These are phyloP conservation scores for Penicillium cosmopolitanum DNA, from an alignment of 495 filamentous ascomycete species.

Conservation along the genomic window DNA sequence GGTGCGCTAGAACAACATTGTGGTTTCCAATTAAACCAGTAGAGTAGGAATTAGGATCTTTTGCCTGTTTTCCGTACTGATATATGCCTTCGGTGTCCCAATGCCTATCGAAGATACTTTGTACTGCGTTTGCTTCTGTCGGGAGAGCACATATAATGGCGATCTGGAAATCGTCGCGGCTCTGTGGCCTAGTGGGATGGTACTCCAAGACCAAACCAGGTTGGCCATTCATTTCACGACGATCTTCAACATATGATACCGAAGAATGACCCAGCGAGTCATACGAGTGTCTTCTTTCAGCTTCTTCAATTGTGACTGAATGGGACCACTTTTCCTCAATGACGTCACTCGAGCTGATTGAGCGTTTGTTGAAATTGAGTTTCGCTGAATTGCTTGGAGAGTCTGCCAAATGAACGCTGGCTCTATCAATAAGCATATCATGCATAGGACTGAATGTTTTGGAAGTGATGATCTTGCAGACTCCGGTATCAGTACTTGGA, in stretches of 20 bases:
- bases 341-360: not conserved
- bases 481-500: not conserved
- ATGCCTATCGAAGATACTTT: not conserved
- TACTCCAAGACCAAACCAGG: not conserved
- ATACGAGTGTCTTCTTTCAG: not conserved
- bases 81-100: not conserved
- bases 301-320: not conserved
- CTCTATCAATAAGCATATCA: not conserved
- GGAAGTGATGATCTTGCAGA: slow-evolving; percentile 1
- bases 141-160: not conserved
- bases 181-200: not conserved
- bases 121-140: not conserved
- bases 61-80: not conserved
- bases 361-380: not conserved
- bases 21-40: not conserved
- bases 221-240: not conserved
- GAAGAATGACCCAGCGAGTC: too few relatives aligned
- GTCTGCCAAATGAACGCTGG: not conserved
- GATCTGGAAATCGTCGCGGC: not conserved
- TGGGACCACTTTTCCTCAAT: not conserved
- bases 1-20: not conserved
- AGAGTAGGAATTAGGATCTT: not conserved
- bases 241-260: not conserved
- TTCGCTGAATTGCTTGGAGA: not conserved
- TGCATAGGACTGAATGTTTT: not conserved